Percentiles rank a stretch among this genome's conserved stretches.
Conservation (phyloP, 371 early-diverging fungal genomes). For the Syncephalastrum sp. region DNA sequence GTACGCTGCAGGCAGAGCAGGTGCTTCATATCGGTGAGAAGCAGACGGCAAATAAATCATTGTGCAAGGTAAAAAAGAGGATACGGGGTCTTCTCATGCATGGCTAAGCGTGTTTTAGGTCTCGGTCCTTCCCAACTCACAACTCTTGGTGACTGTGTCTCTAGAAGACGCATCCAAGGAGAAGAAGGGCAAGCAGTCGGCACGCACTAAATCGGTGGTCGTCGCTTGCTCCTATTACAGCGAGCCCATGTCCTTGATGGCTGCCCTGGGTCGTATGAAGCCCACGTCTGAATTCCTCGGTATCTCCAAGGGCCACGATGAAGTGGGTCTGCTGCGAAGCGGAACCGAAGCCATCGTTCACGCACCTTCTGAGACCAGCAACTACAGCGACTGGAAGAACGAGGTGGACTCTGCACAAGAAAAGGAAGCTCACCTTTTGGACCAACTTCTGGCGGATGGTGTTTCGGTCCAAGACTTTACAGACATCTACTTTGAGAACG, state of each 20-base stretch:
- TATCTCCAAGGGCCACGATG: constrained; percentile 23
- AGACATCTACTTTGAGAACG: constrained; percentile 28
- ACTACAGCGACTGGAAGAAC: constrained; percentile 31
- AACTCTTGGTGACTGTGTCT: constrained; percentile 40
- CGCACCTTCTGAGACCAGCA: neutral
- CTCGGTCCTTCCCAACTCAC: constrained; percentile 38
- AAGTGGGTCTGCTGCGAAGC: constrained; percentile 31
- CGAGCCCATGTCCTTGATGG: constrained; percentile 65
- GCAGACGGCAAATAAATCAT: constrained; percentile 21
- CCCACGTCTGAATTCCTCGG: constrained; percentile 50
- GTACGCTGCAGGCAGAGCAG: constrained; percentile 63
- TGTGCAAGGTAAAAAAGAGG: constrained; percentile 28
- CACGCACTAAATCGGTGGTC: constrained; percentile 51
- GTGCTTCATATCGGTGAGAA: constrained; percentile 26
- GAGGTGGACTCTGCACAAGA: constrained; percentile 27
- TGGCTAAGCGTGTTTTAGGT: constrained; percentile 19
- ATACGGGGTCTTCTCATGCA: neutral
- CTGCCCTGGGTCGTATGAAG: constrained; percentile 66
- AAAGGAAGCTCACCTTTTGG: constrained; percentile 18
- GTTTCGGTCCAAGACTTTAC: constrained; percentile 30
- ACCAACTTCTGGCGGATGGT: constrained; percentile 17
- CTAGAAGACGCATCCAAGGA: constrained; percentile 15
- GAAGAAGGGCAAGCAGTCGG: constrained; percentile 32
- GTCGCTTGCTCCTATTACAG: constrained; percentile 61
- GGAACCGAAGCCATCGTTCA: constrained; percentile 28